Conservation (phyloP, 2,329 filamentous ascomycete genomes). For the Colletotrichum acutatum region DNA sequence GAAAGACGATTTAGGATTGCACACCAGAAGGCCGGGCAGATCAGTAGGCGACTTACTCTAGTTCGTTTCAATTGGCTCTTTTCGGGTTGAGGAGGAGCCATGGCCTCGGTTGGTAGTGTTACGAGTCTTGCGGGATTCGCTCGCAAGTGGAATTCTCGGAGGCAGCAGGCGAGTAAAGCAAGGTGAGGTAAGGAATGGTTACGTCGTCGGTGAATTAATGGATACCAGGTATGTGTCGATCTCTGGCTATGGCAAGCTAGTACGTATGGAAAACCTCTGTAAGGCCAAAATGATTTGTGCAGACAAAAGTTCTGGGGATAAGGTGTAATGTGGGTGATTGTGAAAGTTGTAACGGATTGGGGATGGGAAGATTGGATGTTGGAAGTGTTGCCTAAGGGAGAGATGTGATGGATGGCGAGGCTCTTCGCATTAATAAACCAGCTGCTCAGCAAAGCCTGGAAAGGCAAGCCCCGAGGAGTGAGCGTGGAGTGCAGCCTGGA, state of each 20-base stretch:
- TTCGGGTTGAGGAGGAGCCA: conserved; percentile 73
- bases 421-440: conserved; percentile 32
- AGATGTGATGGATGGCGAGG: conserved; percentile 17
- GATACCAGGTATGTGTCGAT: conserved; percentile 16
- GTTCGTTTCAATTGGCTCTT: conserved; percentile 88
- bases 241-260: conserved; percentile 10
- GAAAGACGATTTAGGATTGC: conserved; percentile 37
- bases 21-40: conserved; percentile 37
- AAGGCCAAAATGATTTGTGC: conserved; percentile 18
- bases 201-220: conserved; percentile 13
- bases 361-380: conserved; percentile 6
- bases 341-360: conserved; percentile 21
- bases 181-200: background rate
- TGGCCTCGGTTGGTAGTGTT: conserved; percentile 42
- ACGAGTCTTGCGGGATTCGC: background rate
- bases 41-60: conserved; percentile 65
- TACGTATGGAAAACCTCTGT: background rate
- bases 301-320: conserved; percentile 6
- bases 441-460: conserved; percentile 21
- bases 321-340: background rate
- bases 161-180: conserved; percentile 1
- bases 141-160: background rate
- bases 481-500: conserved; percentile 31
- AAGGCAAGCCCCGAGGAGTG: conserved; percentile 22
- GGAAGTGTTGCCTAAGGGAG: conserved; percentile 33